Evolutionary conservation across 305 asterid genomes (phyloP).

Genomic region (Fraxinus platypoda): DNA sequence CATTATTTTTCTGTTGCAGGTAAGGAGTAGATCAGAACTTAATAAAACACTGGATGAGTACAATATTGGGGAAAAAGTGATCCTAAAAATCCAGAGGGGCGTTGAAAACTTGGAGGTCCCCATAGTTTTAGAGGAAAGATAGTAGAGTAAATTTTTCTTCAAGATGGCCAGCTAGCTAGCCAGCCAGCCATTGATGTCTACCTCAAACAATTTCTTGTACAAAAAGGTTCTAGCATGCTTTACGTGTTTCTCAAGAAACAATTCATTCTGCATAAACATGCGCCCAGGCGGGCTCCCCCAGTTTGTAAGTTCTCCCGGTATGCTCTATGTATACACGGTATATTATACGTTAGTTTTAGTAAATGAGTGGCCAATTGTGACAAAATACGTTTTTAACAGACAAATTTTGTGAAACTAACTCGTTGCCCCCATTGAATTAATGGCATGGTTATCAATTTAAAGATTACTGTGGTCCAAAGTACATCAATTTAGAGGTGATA

Average conservation of each 20-base stretch:
- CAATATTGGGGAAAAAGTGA: conserved; percentile 67
- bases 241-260: neutral
- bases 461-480: neutral
- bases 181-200: neutral
- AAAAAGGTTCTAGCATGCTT: neutral
- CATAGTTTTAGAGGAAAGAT: conserved; percentile 62
- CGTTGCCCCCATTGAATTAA: neutral
- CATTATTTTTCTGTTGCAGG: conserved; percentile 40
- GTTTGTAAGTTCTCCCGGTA: neutral
- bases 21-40: conserved; percentile 69
- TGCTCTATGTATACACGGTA: neutral
- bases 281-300: neutral
- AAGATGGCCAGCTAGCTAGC: neutral
- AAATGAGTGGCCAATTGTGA: neutral
- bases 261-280: neutral
- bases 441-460: neutral
- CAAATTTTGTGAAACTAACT: neutral
- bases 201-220: neutral
- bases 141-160: conserved; percentile 21
- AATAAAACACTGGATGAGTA: conserved; percentile 68
- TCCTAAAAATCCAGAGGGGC: conserved; percentile 61
- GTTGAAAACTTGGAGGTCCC: conserved; percentile 60
- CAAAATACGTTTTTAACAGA: neutral
- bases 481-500: neutral
- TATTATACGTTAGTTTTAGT: neutral